Conservation (phyloP, 1,284 basidiomycete species). For the Coriolopsis trogii region DNA sequence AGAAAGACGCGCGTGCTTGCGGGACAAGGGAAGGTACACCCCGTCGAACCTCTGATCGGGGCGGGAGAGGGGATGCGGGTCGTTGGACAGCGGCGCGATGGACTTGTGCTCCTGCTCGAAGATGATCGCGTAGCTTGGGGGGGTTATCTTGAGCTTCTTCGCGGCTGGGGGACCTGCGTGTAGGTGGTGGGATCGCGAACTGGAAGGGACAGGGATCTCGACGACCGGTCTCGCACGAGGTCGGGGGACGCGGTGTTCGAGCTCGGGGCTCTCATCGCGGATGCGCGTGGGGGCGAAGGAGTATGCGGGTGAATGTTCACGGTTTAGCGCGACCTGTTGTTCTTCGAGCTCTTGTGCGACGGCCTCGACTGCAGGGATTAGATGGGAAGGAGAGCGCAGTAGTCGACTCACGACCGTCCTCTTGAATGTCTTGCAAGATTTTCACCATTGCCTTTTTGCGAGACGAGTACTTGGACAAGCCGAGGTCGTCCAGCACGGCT, state of each 20-base stretch:
- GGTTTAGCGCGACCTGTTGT: neutral
- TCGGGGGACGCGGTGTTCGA: constrained; percentile 7
- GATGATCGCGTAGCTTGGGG: constrained; percentile 20
- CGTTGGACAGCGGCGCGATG: constrained; percentile 5
- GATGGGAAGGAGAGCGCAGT: neutral
- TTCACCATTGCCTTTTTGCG: too few relatives aligned
- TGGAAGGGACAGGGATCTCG: constrained; percentile 4
- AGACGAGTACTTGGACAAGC: too few relatives aligned
- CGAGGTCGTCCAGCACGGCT: too few relatives aligned
- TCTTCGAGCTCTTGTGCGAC: constrained; percentile 10
- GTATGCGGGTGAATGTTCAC: neutral
- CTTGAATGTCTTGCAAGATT: too few relatives aligned
- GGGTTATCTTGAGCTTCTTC: constrained; percentile 8
- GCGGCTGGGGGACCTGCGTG: neutral
- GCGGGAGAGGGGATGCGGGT: constrained; percentile 4
- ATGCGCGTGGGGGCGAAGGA: neutral
- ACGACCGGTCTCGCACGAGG: constrained; percentile 5
- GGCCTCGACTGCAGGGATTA: constrained; percentile 9
- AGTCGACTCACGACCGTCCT: too few relatives aligned
- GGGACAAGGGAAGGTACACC: constrained; percentile 3
- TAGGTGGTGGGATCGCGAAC: too few relatives aligned
- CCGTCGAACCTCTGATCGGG: constrained; percentile 13
- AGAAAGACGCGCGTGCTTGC: neutral
- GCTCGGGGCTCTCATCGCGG: constrained; percentile 11
- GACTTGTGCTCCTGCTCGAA: constrained; percentile 13